Evolutionary conservation across 2,329 filamentous ascomycete species (phyloP).

Genomic region (Colletotrichum echinochloae): DNA sequence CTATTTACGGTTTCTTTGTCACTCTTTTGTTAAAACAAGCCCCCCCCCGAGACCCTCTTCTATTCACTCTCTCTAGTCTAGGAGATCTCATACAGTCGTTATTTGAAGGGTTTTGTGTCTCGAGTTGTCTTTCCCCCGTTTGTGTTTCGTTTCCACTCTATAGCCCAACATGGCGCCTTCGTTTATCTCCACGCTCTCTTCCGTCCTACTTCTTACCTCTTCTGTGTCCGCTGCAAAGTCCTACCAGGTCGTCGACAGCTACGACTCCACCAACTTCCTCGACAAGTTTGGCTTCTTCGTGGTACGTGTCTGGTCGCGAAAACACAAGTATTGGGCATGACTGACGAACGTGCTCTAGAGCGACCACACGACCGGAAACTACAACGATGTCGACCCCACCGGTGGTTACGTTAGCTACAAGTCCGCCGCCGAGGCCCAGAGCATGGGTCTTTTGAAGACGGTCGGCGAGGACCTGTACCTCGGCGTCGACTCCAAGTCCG

Average conservation of each 20-base stretch:
- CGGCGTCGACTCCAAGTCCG: constrained; percentile 51
- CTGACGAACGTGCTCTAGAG: constrained; percentile 30
- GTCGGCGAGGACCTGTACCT: constrained; percentile 53
- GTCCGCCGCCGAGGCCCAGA: constrained; percentile 49
- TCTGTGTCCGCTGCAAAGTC: constrained; percentile 24
- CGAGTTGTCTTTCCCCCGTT: neutral
- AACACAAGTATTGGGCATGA: neutral
- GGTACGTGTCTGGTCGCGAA: constrained; percentile 44
- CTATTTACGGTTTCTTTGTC: constrained; percentile 25
- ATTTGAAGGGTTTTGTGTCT: constrained; percentile 11
- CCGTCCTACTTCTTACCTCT: constrained; percentile 33
- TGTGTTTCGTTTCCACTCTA: neutral
- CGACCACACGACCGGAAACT: constrained; percentile 40
- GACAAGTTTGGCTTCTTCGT: constrained; percentile 59
- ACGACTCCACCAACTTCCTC: constrained; percentile 57
- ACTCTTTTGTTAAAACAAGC: constrained; percentile 28
- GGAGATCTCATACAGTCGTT: constrained; percentile 21
- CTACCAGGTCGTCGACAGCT: constrained; percentile 40
- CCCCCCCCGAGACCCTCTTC: constrained; percentile 4
- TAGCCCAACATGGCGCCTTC: constrained; percentile 39
- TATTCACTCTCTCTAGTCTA: constrained; percentile 18
- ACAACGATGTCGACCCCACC: constrained; percentile 66
- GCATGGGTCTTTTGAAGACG: constrained; percentile 51
- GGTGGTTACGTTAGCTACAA: constrained; percentile 72
- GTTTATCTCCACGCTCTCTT: constrained; percentile 39